These are phyloP conservation scores for Leishmania lainsoni DNA, from an alignment of 208 protist species.

Conservation along the genomic window DNA sequence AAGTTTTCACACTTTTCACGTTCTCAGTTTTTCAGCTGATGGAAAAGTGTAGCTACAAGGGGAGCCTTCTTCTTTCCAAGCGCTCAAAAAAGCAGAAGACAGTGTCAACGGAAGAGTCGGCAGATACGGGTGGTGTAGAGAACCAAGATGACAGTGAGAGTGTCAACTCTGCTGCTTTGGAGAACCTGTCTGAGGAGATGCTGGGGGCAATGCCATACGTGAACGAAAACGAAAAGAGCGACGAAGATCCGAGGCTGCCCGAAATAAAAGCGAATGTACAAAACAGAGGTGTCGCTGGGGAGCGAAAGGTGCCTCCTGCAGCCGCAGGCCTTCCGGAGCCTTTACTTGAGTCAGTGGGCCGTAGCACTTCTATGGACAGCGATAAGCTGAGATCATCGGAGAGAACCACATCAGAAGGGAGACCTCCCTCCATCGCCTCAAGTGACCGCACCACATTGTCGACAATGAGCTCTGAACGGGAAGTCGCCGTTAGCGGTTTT, in stretches of 20 bases:
- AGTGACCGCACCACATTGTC: slow-evolving; percentile 47
- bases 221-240: slow-evolving; percentile 41
- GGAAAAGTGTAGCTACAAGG: slow-evolving; percentile 87
- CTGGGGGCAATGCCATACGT: slow-evolving; percentile 30
- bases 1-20: slow-evolving; percentile 64
- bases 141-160: slow-evolving; percentile 39
- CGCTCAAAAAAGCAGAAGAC: slow-evolving; percentile 26
- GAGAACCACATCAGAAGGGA: slow-evolving; percentile 28
- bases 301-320: background rate
- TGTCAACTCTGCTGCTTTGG: slow-evolving; percentile 33
- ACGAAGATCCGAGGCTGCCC: background rate
- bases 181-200: slow-evolving; percentile 43
- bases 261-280: background rate
- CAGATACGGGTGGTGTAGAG: slow-evolving; percentile 11
- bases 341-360: background rate
- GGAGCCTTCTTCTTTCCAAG: slow-evolving; percentile 71
- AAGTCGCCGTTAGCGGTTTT: slow-evolving; percentile 74
- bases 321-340: background rate
- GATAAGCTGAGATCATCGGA: slow-evolving; percentile 7
- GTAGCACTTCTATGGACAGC: slow-evolving; percentile 1
- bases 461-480: slow-evolving; percentile 66
- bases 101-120: slow-evolving; percentile 18
- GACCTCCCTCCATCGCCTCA: slow-evolving; percentile 37
- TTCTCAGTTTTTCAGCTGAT: slow-evolving; percentile 84
- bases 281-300: background rate